Conservation (phyloP, 176 grass and related monocot genomes). For the Lolium multiflorum region DNA sequence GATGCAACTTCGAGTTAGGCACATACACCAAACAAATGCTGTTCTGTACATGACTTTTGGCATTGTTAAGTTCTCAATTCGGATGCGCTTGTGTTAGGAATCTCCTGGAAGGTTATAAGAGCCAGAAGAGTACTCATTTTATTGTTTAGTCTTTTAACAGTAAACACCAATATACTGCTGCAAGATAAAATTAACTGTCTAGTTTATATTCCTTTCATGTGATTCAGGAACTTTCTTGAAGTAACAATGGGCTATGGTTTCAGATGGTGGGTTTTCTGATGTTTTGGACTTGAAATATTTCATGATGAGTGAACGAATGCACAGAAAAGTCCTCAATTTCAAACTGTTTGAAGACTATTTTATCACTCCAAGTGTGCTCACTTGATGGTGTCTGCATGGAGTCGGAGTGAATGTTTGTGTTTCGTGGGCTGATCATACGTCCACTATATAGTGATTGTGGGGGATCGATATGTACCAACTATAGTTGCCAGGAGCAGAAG, state of each 20-base stretch:
- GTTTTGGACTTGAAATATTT: not conserved
- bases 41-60: not conserved
- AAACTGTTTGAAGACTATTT: not conserved
- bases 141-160: not conserved
- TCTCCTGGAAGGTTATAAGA: not conserved
- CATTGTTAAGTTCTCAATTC: not conserved
- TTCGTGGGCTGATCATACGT: no score
- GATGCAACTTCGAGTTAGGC: conserved; percentile 3
- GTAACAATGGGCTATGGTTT: not conserved
- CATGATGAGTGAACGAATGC: not conserved
- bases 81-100: not conserved
- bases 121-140: not conserved
- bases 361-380: not conserved
- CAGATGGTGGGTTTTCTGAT: not conserved
- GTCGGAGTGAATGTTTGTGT: not conserved
- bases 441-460: not conserved
- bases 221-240: not conserved
- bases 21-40: not conserved
- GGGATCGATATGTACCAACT: not conserved
- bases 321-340: not conserved
- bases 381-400: not conserved
- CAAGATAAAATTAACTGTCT: not conserved
- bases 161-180: not conserved
- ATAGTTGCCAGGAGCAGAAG: not conserved
- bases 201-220: conserved; percentile 5